Evolutionary conservation across 1,139 yeast genomes (phyloP), one percentile per base, ranked within the genome.

Genomic region (Geotrichum carabidarum): DNA sequence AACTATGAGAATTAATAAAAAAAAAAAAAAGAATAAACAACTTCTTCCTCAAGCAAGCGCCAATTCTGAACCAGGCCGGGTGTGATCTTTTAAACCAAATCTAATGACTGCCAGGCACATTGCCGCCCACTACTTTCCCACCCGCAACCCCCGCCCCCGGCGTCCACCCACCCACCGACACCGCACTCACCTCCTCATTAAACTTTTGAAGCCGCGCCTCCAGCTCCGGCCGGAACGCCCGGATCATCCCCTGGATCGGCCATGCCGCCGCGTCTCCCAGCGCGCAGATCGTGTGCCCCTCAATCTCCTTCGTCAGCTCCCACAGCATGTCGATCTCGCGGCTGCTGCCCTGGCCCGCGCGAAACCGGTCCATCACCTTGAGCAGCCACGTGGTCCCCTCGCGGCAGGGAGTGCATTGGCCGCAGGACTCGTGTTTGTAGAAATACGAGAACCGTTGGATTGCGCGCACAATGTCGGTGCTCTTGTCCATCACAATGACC

Each of bases 351-450:
- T 86, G 93, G 50, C 95, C 95, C 58, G 72, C 74, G 58, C 75
- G 79, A 70, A 88, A 80, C 68, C 95, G 80, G 68, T 84, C 86
- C 95, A 87, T 87, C 80, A 86, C 83, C 72, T 81, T 84, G 59
- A 79, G 77, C 62, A 87, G 75, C 86, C 93, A 87, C 35, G 95
- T 84, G 48, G 96, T 88, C 59, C 96, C 96, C 75, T 88, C 96
- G 72, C 96, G 83, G 74, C 96, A 88, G 57, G 96, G 96, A 14
- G 96, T 87, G 76, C 95, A 87, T 74, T 87, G 95, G 59, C 95
- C 95, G 74, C 95, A 87, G 9, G 94, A 85, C 77, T 87, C 95
- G 72, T 87, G 95, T 75, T 84, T 86, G 76, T 86, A 88, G 71
- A 87, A 87, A 53, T 84, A 81, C 47, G 91, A 72, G 65, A 88